Base-by-base conservation (phyloP, 1,284 basidiomycete genomes). In the Ustilago nuda region DNA sequence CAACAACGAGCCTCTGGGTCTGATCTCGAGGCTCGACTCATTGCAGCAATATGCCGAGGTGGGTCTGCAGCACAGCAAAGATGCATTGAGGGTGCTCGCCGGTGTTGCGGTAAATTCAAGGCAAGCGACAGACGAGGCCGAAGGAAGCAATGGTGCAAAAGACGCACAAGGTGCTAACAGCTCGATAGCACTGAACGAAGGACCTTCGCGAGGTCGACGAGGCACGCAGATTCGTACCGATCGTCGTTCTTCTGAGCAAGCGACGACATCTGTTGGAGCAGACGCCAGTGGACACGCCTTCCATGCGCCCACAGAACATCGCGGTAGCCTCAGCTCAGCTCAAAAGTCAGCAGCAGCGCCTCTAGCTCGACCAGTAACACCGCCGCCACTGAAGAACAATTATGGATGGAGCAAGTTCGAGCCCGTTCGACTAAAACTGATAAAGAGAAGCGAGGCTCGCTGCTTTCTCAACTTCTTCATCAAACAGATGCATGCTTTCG, bases 371-470 rank as follows among this genome's bases (percentile, higher is more conserved):
- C 70, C 74, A 8, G 56, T 69, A 6, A 76, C 74, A 5, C 74
- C 74, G n/a, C 74, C 74, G 3, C 67, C 75, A 8, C 71, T 77
- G 48, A 77, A 74, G 63, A 67, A 74, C 56, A 70, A 61, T 56
- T 77, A 77, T 27, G 71, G 71, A 33, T 77, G 75, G 75, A 71
- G 71, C 61, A 77, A 78, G 45, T 79, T 79, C 30, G 78, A 79
- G 53, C 78, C 78, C 2, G 65, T 79, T 6, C 71, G 78, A 19
- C 63, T 79, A 36, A 79, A 79, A 48, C 71, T 79, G 6, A 65
- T 79, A 60, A 79, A 77, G 56, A 50, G 69, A 13, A 68, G 67
- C 50, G 74, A 79, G 36, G 74, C 74, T 8, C 65, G 64, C 32
- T 70, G 69, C 65, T 76, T 79, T 46, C 68, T 79, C 58, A 71